These are phyloP conservation scores for Deakozyma indianensis DNA, from an alignment of 805 yeast species.

Conservation along the genomic window DNA sequence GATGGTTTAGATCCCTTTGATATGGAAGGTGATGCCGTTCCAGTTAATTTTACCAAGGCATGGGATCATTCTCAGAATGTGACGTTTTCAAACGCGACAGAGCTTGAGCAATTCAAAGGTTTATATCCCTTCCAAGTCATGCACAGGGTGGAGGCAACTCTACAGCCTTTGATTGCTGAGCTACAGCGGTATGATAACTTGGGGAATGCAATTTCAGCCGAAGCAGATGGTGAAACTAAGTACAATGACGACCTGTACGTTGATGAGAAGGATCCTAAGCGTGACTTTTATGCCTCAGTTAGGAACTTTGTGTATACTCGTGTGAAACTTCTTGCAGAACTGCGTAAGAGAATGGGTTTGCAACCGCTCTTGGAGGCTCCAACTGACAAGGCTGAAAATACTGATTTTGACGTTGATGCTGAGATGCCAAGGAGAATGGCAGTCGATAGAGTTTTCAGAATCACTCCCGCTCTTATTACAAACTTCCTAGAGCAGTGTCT, in stretches of 20 bases:
- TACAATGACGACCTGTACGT: constrained; percentile 40
- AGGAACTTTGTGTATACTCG: constrained; percentile 46
- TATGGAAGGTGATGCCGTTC: constrained; percentile 98
- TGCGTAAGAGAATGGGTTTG: constrained; percentile 42
- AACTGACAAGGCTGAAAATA: constrained; percentile 25
- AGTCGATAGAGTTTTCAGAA: constrained; percentile 30
- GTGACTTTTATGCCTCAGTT: constrained; percentile 68
- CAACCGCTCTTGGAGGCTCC: constrained; percentile 30
- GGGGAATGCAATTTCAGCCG: constrained; percentile 37
- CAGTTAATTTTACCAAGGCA: constrained; percentile 84
- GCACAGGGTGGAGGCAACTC: constrained; percentile 36
- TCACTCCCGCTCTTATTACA: constrained; percentile 44
- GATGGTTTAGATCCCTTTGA: constrained; percentile 97
- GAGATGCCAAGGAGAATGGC: constrained; percentile 12
- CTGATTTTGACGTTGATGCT: constrained; percentile 16
- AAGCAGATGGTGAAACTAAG: constrained; percentile 7
- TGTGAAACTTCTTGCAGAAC: constrained; percentile 38
- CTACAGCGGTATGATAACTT: constrained; percentile 59
- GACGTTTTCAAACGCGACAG: constrained; percentile 29
- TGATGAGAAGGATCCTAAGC: constrained; percentile 78
- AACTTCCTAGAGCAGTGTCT: constrained; percentile 66
- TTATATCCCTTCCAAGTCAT: constrained; percentile 59
- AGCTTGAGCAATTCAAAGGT: constrained; percentile 34
- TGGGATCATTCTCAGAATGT: constrained; percentile 86
- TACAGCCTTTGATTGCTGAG: constrained; percentile 45